Evolutionary conservation across 768 basidiomycete genomes (phyloP).

Genomic region (Udeniomyces megalosporus): DNA sequence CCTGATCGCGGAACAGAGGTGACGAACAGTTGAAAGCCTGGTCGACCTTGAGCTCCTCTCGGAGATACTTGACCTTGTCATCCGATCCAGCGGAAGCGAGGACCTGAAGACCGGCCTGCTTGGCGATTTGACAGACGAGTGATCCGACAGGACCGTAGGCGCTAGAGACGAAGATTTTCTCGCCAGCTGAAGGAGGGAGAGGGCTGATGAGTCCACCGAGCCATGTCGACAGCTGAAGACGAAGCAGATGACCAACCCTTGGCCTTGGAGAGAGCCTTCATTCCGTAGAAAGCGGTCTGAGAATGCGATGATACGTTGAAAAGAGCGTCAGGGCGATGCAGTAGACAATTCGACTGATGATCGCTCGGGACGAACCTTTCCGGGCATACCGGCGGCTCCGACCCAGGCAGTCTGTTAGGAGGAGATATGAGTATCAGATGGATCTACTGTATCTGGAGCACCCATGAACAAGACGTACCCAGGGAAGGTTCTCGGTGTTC

Average conservation of each 20-base stretch:
- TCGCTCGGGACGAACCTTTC: no score
- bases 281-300: slow-evolving; percentile 11
- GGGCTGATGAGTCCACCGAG: no score
- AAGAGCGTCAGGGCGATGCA: no score
- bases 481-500: slow-evolving; percentile 37
- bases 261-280: slow-evolving; percentile 20
- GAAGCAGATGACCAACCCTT: no score
- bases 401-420: slow-evolving; percentile 15
- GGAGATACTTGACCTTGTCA: slow-evolving; percentile 41
- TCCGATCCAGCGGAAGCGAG: slow-evolving; percentile 57
- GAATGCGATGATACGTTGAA: background rate
- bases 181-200: no score
- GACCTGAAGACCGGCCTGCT: slow-evolving; percentile 39
- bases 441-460: background rate
- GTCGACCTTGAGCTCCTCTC: slow-evolving; percentile 18
- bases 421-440: background rate
- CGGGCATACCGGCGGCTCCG: slow-evolving; percentile 37
- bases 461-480: slow-evolving; percentile 22
- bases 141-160: slow-evolving; percentile 45
- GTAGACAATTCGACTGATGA: background rate
- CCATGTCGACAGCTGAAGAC: no score
- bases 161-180: slow-evolving; percentile 38
- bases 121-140: slow-evolving; percentile 39
- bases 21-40: slow-evolving; percentile 19
- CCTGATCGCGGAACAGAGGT: background rate